Base-by-base conservation (phyloP, 768 basidiomycete species). In the Lyophyllum shimeji region DNA sequence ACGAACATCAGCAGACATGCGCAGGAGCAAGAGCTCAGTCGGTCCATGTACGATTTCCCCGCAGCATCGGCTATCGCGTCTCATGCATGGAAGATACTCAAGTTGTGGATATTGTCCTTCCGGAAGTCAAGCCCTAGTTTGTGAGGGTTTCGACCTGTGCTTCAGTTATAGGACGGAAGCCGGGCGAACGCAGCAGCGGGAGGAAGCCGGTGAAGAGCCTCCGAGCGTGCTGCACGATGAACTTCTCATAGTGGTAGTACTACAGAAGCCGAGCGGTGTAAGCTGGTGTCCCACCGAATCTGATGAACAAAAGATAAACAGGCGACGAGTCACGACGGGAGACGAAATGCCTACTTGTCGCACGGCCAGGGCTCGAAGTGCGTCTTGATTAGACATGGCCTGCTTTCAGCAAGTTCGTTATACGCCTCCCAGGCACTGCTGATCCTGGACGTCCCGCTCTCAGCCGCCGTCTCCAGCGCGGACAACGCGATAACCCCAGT, bases 151-250 rank as follows among this genome's bases (percentile, higher is more conserved):
- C 77, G 2, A 75, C 77, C 55, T 78, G 77, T 9, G 75, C 76
- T 58, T 78, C 77, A 2, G 74, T 72, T 57, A 78, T 76, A 1
- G 75, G 75, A 17, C 76, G 77, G 44, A 78, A 76, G 55, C 72
- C 51, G 7, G 68, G 9, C 27, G 52, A 53, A 8, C 57, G 52
- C 12, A 46, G 57, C n/a, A 53, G 25, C 23, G 46, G 39, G n/a
- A 40, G 47, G 53, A 59, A 59, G 15, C 78, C 78, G 0, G 76
- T 78, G 60, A 78, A 76, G 42, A 69, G 69, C 17, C 77, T 69
- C 2, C 78, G 73, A n/a, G 77, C 73, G 54, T 78, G 78, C 60
- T 80, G 78, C 46, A 78, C 71, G 52, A 80, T 74, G 50, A 75
- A 61, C 50, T 70, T 73, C 2, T 65, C 65, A 50, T 78, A 71